Percentiles rank a stretch among this genome's conserved stretches.
Conservation (phyloP, 148 eudicot genomes). For the Vaccinium corymbosum region DNA sequence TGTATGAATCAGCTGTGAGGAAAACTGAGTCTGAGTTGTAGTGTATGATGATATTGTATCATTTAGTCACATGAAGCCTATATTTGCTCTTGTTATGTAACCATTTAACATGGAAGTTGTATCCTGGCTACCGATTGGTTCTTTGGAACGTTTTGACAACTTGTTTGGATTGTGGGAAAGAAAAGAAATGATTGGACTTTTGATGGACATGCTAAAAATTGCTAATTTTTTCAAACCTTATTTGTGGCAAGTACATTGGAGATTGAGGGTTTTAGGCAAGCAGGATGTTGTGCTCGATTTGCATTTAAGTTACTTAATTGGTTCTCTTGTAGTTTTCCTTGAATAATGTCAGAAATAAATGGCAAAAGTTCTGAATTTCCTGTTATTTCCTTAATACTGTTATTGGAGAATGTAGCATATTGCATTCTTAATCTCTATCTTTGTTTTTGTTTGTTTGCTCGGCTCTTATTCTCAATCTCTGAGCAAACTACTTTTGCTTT, state of each 20-base stretch:
- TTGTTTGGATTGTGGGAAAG: background rate
- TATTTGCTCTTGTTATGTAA: background rate
- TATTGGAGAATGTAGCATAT: background rate
- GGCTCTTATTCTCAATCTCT: background rate
- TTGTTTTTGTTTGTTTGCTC: too few species aligned
- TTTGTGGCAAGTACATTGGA: background rate
- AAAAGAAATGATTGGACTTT: background rate
- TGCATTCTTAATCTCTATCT: background rate
- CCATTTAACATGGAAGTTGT: background rate
- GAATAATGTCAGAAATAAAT: background rate
- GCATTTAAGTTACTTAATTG: background rate
- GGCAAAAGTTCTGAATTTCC: slow-evolving; percentile 1
- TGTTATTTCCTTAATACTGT: background rate
- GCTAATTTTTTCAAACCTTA: background rate
- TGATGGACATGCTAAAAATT: background rate
- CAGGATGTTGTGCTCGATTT: background rate
- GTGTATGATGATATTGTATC: background rate
- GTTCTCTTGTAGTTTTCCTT: background rate
- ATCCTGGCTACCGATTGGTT: background rate
- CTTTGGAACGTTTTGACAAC: background rate
- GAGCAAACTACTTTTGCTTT: slow-evolving; percentile 7
- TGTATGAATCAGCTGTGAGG: background rate
- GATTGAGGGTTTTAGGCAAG: background rate
- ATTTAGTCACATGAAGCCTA: background rate
- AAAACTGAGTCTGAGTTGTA: background rate